These are phyloP conservation scores for Fusarium sp. DNA, from an alignment of 2,329 filamentous ascomycete genomes.

Conservation along the genomic window DNA sequence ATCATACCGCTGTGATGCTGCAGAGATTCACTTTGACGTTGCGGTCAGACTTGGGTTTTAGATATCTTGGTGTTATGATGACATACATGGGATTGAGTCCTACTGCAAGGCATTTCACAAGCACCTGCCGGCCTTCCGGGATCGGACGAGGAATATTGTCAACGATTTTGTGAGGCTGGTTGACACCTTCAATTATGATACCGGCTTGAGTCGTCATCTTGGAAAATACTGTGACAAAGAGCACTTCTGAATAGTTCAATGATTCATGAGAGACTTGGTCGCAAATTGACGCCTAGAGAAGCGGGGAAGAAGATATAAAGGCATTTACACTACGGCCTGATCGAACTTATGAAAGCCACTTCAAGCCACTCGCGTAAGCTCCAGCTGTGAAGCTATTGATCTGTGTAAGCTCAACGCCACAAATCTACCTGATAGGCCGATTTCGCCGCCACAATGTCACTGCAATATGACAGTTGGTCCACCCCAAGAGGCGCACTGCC, in stretches of 20 bases:
- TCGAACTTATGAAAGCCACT: too few relatives aligned
- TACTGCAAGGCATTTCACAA: constrained; percentile 54
- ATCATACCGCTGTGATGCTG: constrained; percentile 52
- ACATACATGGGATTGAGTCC: constrained; percentile 55
- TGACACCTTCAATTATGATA: constrained; percentile 32
- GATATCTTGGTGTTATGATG: fast-evolving
- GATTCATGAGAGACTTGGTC: not conserved
- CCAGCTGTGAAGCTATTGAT: not conserved
- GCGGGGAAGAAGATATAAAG: not conserved
- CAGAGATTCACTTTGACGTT: constrained; percentile 46
- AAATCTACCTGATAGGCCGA: not conserved
- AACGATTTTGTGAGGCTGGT: constrained; percentile 41
- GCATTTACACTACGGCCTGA: not conserved
- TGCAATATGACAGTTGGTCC: not conserved
- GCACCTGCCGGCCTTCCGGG: constrained; percentile 50
- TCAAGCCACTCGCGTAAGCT: not conserved
- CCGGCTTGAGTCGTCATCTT: constrained; percentile 39
- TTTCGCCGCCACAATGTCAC: not conserved
- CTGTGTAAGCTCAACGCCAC: not conserved
- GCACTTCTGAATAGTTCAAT: not conserved
- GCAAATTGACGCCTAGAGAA: not conserved
- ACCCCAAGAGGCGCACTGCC: not conserved
- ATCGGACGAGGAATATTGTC: constrained; percentile 41
- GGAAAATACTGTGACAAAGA: too few relatives aligned
- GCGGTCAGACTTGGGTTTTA: not conserved